A percentile compares a stretch with the other conserved stretches of the same genome.
Evolutionary conservation across 345 rosid genomes (phyloP).

Genomic region (Clausena lansium): DNA sequence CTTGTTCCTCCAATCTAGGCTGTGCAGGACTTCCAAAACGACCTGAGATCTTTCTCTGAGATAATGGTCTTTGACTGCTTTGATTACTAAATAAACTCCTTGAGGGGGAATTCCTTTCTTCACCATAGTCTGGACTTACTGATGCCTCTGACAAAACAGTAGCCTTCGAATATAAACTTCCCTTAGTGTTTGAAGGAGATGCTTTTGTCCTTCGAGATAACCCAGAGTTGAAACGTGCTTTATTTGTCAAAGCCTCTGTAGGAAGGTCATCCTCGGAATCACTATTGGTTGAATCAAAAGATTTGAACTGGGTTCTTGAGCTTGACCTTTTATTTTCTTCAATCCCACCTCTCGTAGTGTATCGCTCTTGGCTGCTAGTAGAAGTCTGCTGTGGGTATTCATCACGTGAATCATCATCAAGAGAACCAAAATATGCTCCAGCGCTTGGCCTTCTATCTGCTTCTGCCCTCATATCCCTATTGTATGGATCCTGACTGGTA

Average conservation of each 20-base stretch:
- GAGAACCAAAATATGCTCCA: conserved; percentile 27
- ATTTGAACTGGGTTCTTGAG: conserved; percentile 26
- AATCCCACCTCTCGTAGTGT: not conserved
- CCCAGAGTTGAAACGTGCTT: conserved; percentile 24
- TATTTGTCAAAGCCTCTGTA: conserved; percentile 30
- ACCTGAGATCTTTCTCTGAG: conserved; percentile 23
- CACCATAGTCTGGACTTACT: conserved; percentile 4
- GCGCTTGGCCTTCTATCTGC: conserved; percentile 26
- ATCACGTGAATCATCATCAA: conserved; percentile 38
- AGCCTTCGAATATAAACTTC: conserved; percentile 27
- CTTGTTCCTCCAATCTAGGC: conserved; percentile 20
- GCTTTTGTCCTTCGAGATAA: conserved; percentile 66
- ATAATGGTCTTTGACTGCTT: conserved; percentile 9
- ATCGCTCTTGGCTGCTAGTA: conserved; percentile 22
- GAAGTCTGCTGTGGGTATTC: conserved; percentile 25
- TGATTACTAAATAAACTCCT: conserved; percentile 15
- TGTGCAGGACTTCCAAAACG: conserved; percentile 12
- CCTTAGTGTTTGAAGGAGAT: conserved; percentile 18
- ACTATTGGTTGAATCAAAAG: conserved; percentile 35
- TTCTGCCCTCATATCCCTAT: conserved; percentile 26
- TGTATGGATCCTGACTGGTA: conserved; percentile 28
- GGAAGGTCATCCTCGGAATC: conserved; percentile 40
- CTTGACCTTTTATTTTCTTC: conserved; percentile 35
- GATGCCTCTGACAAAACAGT: conserved; percentile 22
- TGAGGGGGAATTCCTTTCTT: conserved; percentile 22